Evolutionary conservation across 2,329 filamentous ascomycete genomes (phyloP).

Genomic region (Cercospora janseana): DNA sequence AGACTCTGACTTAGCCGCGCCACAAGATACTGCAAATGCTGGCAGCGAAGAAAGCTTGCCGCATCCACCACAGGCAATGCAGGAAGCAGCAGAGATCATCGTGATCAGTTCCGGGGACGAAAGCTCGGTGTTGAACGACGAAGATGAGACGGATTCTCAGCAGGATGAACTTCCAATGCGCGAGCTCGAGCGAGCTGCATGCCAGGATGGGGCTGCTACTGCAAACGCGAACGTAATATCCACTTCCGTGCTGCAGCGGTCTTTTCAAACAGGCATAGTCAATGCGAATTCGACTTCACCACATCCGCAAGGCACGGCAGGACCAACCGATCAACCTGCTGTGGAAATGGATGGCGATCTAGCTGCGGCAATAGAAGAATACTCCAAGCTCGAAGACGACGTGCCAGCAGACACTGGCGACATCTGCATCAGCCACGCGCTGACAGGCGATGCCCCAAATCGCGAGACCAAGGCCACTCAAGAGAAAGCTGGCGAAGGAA

Average conservation of each 20-base stretch:
- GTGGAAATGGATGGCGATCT: not conserved
- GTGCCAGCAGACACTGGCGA: not conserved
- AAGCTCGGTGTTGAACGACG: not conserved
- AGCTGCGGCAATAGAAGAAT: not conserved
- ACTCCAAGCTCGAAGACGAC: constrained; percentile 1
- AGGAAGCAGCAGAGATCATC: constrained; percentile 1
- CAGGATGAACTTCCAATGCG: too few species aligned
- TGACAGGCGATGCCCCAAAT: not conserved
- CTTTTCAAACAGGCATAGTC: not conserved
- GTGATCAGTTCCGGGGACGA: constrained; percentile 4
- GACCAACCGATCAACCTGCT: not conserved
- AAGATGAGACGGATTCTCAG: not conserved
- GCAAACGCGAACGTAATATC: not conserved
- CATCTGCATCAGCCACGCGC: not conserved
- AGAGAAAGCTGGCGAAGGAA: too few species aligned
- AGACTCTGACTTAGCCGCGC: not conserved
- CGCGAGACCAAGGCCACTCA: too few species aligned
- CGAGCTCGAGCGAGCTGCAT: not conserved
- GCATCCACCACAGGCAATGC: not conserved
- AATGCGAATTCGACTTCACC: not conserved
- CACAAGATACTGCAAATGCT: too few species aligned
- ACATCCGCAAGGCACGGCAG: not conserved
- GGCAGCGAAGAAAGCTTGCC: not conserved
- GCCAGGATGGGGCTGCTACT: not conserved
- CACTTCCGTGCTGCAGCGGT: not conserved